phyloP scores from a whole-genome alignment of 345 rosid genomes.

The Eucalyptus paniculata region DNA sequence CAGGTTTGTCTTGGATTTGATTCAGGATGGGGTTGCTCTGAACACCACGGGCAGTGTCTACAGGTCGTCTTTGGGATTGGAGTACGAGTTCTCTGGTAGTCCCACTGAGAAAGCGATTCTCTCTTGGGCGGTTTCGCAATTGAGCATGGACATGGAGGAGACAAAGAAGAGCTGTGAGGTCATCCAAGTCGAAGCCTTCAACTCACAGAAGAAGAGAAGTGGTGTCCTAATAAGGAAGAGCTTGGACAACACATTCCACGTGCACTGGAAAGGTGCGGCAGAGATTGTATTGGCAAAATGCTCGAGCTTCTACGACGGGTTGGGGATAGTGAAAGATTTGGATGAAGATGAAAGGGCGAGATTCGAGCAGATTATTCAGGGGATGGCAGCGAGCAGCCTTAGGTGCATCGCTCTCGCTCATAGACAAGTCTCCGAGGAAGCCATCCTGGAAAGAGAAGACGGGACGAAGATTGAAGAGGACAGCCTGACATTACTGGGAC shows the following conservation, averaged over 20 bases:
- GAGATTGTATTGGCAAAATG: conserved; percentile 65
- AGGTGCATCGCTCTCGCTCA: conserved; percentile 15
- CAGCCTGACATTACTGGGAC: conserved; percentile 32
- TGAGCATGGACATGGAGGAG: conserved; percentile 29
- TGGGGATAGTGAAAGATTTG: background rate
- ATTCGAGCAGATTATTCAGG: conserved; percentile 37
- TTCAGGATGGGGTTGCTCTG: conserved; percentile 46
- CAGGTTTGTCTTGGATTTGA: conserved; percentile 14
- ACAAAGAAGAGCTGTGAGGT: conserved; percentile 8
- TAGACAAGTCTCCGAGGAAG: conserved; percentile 1
- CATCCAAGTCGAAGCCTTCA: conserved; percentile 53
- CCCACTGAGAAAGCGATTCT: too few species aligned
- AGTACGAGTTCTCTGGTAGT: background rate
- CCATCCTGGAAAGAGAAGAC: background rate
- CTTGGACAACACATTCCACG: conserved; percentile 12
- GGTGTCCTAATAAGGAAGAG: conserved; percentile 35
- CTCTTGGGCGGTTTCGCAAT: background rate
- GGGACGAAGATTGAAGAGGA: conserved; percentile 2
- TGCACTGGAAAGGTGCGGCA: conserved; percentile 81
- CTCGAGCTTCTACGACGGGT: conserved; percentile 34
- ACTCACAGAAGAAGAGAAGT: conserved; percentile 57
- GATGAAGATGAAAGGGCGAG: conserved; percentile 5
- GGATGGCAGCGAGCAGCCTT: conserved; percentile 61
- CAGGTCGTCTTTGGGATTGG: conserved; percentile 6
- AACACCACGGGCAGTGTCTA: conserved; percentile 59